Conservation (phyloP, 495 filamentous ascomycete species). For the Viridothelium virens region DNA sequence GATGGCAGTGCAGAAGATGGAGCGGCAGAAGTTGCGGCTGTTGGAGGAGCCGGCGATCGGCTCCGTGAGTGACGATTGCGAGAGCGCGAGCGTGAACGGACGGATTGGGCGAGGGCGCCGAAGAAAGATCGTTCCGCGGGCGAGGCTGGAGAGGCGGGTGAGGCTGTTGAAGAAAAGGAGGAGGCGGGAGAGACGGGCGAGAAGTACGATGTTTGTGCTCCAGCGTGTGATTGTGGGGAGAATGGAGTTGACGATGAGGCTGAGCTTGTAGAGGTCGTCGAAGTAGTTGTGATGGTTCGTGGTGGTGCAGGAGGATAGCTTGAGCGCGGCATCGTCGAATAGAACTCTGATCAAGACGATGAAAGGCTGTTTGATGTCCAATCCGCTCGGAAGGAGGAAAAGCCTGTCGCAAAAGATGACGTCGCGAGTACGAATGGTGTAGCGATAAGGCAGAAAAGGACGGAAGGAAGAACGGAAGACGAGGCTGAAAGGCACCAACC, state of each 20-base stretch:
- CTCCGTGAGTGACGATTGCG: slow-evolving; percentile 10
- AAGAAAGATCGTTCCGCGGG: slow-evolving; percentile 9
- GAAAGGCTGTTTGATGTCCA: not conserved
- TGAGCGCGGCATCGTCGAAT: not conserved
- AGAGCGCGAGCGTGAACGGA: not conserved
- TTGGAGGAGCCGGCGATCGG: slow-evolving; percentile 10
- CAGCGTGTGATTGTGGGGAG: not conserved
- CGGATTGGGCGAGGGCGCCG: slow-evolving; percentile 4
- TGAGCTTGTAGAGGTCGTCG: not conserved
- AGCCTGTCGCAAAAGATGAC: not conserved
- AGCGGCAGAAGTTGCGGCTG: not conserved
- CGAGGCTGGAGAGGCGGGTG: not conserved
- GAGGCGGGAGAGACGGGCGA: slow-evolving; percentile 1
- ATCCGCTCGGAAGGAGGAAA: not conserved
- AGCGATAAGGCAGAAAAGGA: slow-evolving; percentile 2
- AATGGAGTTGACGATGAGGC: not conserved
- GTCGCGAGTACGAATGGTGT: not conserved
- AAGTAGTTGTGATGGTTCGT: slow-evolving; percentile 2
- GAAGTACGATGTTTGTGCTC: slow-evolving; percentile 15
- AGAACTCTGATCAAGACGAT: not conserved
- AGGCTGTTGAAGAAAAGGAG: not conserved
- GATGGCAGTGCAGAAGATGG: not conserved
- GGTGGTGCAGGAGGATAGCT: not conserved
- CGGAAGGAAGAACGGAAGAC: not conserved
- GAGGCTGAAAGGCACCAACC: slow-evolving; percentile 2